Conservation (phyloP, 2,329 filamentous ascomycete species). For the Aspergillus pseudoviridinutans region DNA sequence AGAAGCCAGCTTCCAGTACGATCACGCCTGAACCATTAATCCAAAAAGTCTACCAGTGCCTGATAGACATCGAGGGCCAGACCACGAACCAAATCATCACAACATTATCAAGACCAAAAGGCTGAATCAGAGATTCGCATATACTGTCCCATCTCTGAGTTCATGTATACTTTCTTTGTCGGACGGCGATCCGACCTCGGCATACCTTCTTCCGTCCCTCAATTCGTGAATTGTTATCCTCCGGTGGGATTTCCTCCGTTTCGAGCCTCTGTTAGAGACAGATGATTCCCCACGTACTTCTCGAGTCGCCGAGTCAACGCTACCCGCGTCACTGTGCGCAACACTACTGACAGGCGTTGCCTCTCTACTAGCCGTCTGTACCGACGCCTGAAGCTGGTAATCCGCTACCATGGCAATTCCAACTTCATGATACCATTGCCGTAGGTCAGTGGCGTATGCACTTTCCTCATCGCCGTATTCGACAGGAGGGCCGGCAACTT, state of each 20-base stretch:
- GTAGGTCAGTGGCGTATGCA: conserved; percentile 31
- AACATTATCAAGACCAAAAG: not conserved
- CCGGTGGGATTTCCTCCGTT: conserved; percentile 28
- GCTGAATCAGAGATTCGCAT: conserved; percentile 33
- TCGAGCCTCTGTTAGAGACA: conserved; percentile 22
- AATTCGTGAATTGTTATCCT: conserved; percentile 42
- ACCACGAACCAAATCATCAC: not conserved
- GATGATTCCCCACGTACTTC: conserved; percentile 15
- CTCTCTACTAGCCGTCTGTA: conserved; percentile 26
- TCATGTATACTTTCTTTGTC: conserved; percentile 39
- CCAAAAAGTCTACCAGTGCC: no score
- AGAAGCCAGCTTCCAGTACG: not conserved
- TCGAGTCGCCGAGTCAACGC: conserved; percentile 24
- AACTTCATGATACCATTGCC: conserved; percentile 39
- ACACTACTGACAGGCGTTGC: conserved; percentile 22
- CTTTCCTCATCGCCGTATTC: conserved; percentile 38
- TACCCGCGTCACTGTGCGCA: conserved; percentile 30
- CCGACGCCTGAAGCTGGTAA: conserved; percentile 32
- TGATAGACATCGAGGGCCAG: no score
- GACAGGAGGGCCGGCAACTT: conserved; percentile 36
- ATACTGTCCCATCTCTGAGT: conserved; percentile 40
- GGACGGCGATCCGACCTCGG: conserved; percentile 37
- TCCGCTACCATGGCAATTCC: conserved; percentile 35
- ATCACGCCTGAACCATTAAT: not conserved
- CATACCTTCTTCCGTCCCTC: conserved; percentile 39